phyloP scores from a whole-genome alignment of 192 early-diverging fungal genomes.

The Kappamyces sp. region DNA sequence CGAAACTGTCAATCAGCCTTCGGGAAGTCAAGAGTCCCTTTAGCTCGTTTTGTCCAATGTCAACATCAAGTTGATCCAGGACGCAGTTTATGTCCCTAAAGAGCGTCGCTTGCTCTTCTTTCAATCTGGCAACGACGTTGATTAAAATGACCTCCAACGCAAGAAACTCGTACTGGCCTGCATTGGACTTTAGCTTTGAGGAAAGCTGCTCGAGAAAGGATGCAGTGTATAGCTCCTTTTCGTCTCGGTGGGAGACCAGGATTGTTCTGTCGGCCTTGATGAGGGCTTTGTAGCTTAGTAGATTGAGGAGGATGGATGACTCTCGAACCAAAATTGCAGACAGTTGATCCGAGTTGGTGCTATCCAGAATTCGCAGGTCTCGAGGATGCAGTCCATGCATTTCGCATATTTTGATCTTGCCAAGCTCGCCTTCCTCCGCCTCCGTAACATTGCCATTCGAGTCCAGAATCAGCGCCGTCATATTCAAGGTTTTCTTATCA shows the following conservation, averaged over 20 bases:
- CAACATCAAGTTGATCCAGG: conserved; percentile 66
- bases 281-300: conserved; percentile 74
- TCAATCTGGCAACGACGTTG: conserved; percentile 53
- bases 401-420: conserved; percentile 72
- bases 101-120: conserved; percentile 54
- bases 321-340: conserved; percentile 77
- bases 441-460: conserved; percentile 56
- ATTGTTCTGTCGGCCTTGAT: conserved; percentile 74
- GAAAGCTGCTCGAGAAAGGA: conserved; percentile 79
- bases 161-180: conserved; percentile 32
- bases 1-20: conserved; percentile 73
- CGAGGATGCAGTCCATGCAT: conserved; percentile 74
- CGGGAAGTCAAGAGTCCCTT: conserved; percentile 72
- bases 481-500: no score
- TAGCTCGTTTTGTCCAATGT: conserved; percentile 66
- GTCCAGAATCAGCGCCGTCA: conserved; percentile 18
- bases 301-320: conserved; percentile 75
- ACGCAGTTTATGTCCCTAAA: conserved; percentile 60
- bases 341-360: conserved; percentile 58
- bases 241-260: conserved; percentile 49
- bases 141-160: conserved; percentile 79
- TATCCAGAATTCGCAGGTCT: conserved; percentile 64
- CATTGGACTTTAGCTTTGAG: conserved; percentile 41
- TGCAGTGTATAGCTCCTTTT: conserved; percentile 48
- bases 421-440: conserved; percentile 68